These are phyloP conservation scores for Ceratobasidium papillatum DNA, from an alignment of 1,284 basidiomycete genomes.

Conservation along the genomic window DNA sequence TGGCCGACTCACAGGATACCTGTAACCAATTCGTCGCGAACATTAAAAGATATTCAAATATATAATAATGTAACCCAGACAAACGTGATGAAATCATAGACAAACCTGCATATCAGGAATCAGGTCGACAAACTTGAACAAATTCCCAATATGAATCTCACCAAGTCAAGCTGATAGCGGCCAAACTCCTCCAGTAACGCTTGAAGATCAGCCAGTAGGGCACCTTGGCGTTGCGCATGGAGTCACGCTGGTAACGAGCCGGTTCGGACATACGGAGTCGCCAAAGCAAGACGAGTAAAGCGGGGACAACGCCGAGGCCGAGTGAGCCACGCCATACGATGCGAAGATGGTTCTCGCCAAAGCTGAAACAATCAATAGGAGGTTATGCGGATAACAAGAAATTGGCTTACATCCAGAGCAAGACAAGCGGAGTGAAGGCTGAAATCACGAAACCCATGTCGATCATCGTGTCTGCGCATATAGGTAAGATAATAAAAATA, in stretches of 20 bases:
- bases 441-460: constrained; percentile 87
- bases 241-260: constrained; percentile 70
- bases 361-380: constrained; percentile 55
- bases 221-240: constrained; percentile 75
- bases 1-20: constrained; percentile 70
- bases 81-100: constrained; percentile 83
- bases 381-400: background rate
- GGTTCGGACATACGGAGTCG: constrained; percentile 87
- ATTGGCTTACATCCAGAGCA: constrained; percentile 82
- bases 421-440: constrained; percentile 83
- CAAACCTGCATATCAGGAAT: constrained; percentile 63
- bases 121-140: constrained; percentile 29
- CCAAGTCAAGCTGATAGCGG: constrained; percentile 79
- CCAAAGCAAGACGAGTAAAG: constrained; percentile 83
- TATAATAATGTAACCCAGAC: constrained; percentile 47
- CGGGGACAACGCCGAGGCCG: constrained; percentile 85
- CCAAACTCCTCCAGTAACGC: constrained; percentile 77
- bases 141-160: constrained; percentile 47
- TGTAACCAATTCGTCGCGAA: constrained; percentile 46
- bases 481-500: constrained; percentile 19
- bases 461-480: constrained; percentile 77
- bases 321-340: constrained; percentile 90
- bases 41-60: background rate
- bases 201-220: constrained; percentile 83
- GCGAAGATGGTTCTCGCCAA: constrained; percentile 79